phyloP scores from a whole-genome alignment of 768 basidiomycete species.

The Leucocoprinus sp. region DNA sequence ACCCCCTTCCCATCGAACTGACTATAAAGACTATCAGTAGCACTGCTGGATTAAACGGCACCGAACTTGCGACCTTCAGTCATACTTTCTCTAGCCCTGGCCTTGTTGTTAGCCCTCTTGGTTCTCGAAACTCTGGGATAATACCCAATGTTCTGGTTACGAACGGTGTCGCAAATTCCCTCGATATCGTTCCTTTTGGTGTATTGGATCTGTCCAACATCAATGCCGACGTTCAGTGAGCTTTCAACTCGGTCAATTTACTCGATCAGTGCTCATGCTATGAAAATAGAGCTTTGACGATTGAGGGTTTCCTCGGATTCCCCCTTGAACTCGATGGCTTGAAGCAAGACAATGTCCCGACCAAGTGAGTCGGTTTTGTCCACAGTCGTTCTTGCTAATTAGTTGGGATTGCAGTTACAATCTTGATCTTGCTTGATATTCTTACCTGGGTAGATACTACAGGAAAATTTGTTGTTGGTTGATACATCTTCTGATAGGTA shows the following conservation, averaged over 20 bases:
- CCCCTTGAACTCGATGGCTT: slow-evolving; percentile 1
- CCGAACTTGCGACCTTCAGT: slow-evolving; percentile 49
- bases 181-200: slow-evolving; percentile 47
- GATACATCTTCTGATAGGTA: no score
- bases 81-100: slow-evolving; percentile 47
- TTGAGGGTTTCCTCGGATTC: slow-evolving; percentile 4
- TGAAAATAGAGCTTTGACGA: slow-evolving; percentile 1
- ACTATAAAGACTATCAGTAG: slow-evolving; percentile 34
- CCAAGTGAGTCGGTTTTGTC: background rate
- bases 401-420: background rate
- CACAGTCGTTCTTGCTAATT: background rate
- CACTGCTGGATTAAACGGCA: slow-evolving; percentile 42
- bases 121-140: slow-evolving; percentile 49
- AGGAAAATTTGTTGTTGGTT: no score
- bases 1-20: slow-evolving; percentile 37
- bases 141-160: slow-evolving; percentile 50
- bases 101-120: slow-evolving; percentile 40
- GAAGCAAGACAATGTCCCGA: slow-evolving; percentile 2
- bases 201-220: slow-evolving; percentile 40
- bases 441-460: no score
- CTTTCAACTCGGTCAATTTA: background rate
- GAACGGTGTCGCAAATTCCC: slow-evolving; percentile 39
- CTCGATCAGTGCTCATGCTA: background rate
- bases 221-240: slow-evolving; percentile 31
- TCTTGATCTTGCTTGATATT: background rate